Evolutionary conservation across 1,139 yeast species (phyloP).

Genomic region (Blastobotrys serpentis): DNA sequence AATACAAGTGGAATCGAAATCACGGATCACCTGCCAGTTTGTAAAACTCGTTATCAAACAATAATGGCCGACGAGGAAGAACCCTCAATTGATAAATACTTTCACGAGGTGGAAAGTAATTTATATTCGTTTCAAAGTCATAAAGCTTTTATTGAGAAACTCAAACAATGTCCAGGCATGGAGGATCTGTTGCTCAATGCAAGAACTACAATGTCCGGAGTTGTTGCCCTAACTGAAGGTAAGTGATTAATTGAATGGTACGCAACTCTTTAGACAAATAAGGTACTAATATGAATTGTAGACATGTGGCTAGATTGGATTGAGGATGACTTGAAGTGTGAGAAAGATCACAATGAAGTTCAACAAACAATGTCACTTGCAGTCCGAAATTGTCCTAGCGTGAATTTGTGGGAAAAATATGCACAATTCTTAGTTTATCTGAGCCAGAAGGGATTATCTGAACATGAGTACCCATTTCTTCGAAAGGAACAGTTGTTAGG

Average conservation of each 20-base stretch:
- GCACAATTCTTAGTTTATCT: constrained; percentile 23
- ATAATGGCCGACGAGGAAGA: not conserved
- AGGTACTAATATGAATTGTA: not conserved
- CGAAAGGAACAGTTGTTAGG: constrained; percentile 7
- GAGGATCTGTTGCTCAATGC: constrained; percentile 24
- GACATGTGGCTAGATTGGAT: constrained; percentile 34
- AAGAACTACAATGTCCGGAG: constrained; percentile 20
- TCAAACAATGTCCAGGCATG: constrained; percentile 9
- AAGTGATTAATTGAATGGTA: not conserved
- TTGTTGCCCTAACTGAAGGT: constrained; percentile 21
- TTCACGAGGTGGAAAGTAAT: constrained; percentile 12
- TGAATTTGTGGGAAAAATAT: constrained; percentile 28
- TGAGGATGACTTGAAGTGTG: constrained; percentile 22
- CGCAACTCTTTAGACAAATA: not conserved
- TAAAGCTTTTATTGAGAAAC: constrained; percentile 4
- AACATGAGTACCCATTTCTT: not conserved
- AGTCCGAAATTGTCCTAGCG: constrained; percentile 24
- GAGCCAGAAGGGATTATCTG: constrained; percentile 20
- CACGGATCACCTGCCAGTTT: constrained; percentile 3
- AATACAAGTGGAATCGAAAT: not conserved
- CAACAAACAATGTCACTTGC: constrained; percentile 26
- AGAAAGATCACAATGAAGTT: constrained; percentile 10
- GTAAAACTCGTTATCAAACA: not conserved
- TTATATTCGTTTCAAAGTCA: constrained; percentile 10
- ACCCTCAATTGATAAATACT: constrained; percentile 1